A percentile compares a stretch with the other conserved stretches of the same genome.
Conservation (phyloP, 2,329 filamentous ascomycete genomes). For the Arthrinium phaeospermum region DNA sequence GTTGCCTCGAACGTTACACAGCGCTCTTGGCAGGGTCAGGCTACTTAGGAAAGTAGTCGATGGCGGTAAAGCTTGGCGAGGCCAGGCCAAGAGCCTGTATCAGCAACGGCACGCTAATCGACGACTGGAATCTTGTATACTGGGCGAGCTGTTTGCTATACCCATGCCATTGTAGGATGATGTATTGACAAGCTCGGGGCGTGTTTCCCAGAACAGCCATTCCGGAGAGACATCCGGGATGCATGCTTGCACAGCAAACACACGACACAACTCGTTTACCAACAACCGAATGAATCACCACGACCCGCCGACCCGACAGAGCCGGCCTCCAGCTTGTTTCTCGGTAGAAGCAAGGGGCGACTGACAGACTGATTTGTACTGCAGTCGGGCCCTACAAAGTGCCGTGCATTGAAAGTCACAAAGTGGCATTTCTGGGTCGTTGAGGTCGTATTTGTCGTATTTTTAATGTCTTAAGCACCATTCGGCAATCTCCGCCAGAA, state of each 20-base stretch:
- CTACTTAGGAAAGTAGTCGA: not conserved
- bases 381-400: not conserved
- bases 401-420: not conserved
- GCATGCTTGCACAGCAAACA: not conserved
- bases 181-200: not conserved
- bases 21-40: no score
- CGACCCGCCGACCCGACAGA: not conserved
- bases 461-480: not conserved
- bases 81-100: not conserved
- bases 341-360: not conserved
- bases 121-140: not conserved
- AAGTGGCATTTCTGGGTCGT: not conserved
- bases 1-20: not conserved
- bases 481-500: constrained; percentile 8
- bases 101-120: not conserved
- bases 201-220: not conserved
- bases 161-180: not conserved
- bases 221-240: not conserved
- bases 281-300: not conserved
- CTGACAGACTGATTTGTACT: not conserved
- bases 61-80: not conserved
- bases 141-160: not conserved
- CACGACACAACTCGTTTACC: no score
- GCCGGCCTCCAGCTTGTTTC: not conserved
- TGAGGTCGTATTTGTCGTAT: not conserved